Conservation (phyloP, 2,329 filamentous ascomycete genomes). For the Calonectria montana region DNA sequence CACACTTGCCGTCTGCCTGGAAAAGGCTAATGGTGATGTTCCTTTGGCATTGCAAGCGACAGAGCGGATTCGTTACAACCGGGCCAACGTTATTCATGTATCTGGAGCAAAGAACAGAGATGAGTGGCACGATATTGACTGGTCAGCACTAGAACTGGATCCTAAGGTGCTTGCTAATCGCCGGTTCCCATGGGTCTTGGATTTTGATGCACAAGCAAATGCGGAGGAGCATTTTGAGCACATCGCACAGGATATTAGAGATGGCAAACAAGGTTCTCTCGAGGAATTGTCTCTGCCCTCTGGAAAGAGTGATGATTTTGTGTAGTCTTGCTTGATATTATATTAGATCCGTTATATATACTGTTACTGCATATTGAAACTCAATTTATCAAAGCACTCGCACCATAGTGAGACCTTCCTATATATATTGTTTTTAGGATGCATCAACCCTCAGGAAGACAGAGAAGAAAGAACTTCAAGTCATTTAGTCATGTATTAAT, state of each 20-base stretch:
- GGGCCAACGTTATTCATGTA: not conserved
- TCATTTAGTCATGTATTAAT: too few relatives aligned
- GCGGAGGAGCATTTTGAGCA: not conserved
- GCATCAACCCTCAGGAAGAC: too few relatives aligned
- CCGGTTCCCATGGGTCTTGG: not conserved
- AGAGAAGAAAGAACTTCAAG: too few relatives aligned
- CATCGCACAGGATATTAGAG: not conserved
- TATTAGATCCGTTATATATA: not conserved
- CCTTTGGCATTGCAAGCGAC: not conserved
- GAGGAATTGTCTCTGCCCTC: conserved; percentile 6
- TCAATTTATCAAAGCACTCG: too few relatives aligned
- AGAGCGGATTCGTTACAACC: conserved; percentile 11
- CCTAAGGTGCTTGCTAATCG: not conserved
- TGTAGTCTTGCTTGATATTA: not conserved
- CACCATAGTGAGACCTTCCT: too few relatives aligned
- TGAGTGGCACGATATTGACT: conserved; percentile 9
- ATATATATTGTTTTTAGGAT: too few relatives aligned
- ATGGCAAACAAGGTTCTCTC: not conserved
- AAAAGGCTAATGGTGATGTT: not conserved
- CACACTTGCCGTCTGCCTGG: not conserved
- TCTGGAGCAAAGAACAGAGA: conserved; percentile 1
- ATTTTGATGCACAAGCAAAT: not conserved
- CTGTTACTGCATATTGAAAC: too few relatives aligned
- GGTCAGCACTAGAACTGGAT: not conserved
- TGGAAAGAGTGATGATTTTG: not conserved